A percentile compares a stretch with the other conserved stretches of the same genome.
These are phyloP conservation scores for Rauvolfia tetraphylla DNA, from an alignment of 257 asterid species.

Conservation along the genomic window DNA sequence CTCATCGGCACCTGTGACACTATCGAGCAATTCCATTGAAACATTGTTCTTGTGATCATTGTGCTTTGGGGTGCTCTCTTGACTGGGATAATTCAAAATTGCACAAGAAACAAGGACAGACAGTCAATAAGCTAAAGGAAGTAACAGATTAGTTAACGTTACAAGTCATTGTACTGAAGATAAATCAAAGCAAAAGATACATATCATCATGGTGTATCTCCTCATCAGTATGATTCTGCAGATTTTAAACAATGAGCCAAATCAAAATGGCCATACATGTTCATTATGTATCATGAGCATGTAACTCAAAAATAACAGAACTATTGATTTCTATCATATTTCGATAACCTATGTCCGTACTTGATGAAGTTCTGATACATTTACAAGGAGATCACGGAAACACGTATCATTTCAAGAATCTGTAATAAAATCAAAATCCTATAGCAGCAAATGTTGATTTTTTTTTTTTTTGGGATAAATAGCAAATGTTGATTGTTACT, in stretches of 20 bases:
- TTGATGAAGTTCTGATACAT: not conserved
- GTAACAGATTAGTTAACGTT: not conserved
- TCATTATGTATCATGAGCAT: not conserved
- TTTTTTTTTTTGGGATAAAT: too few species aligned
- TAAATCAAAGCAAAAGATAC: not conserved
- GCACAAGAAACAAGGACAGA: constrained; percentile 17
- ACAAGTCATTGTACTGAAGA: not conserved
- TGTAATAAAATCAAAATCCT: not conserved
- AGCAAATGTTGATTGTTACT: not conserved
- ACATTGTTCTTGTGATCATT: constrained; percentile 62
- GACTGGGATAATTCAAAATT: constrained; percentile 42
- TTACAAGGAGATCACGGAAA: not conserved
- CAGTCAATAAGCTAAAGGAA: constrained; percentile 11
- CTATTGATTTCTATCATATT: not conserved
- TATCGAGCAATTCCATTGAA: constrained; percentile 90
- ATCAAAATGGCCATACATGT: not conserved
- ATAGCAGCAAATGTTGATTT: not conserved
- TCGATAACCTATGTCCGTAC: not conserved
- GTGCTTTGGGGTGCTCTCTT: constrained; percentile 50
- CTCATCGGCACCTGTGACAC: constrained; percentile 87
- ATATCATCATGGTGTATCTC: not conserved
- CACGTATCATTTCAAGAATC: not conserved
- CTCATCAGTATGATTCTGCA: not conserved
- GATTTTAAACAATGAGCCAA: not conserved
- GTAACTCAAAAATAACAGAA: not conserved